Base-by-base conservation (phyloP, 2,329 filamentous ascomycete genomes). In the Calonectria pseudoreteaudii region DNA sequence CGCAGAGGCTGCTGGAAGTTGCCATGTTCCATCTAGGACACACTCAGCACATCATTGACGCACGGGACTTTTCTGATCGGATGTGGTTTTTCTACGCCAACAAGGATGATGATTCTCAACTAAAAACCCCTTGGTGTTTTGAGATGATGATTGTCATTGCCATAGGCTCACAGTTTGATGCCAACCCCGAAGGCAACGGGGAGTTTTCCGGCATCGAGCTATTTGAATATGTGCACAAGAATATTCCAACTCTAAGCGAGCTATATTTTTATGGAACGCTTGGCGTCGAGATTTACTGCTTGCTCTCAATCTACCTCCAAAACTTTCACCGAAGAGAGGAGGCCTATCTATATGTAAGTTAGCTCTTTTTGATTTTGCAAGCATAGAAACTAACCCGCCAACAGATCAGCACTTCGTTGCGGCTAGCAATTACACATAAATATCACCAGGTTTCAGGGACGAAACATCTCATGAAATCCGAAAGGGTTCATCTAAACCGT, bases 391-490 rank as follows among this genome's bases (percentile, higher is more conserved):
- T 70, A 8, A 2, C n/a, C 0, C 7, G 1, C 4, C 0, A 20
- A 2, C 11, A 81, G 80, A 81, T 80, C 0, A 82, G 81, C 66
- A 82, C 79, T 53, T 79, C 80, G 3, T 74, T 82, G 70, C 75
- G 78, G 3, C 66, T 82, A 0, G 80, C 81, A 56, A 75, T 82
- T 7, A 77, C 81, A 1, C 81, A 82, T 69, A 81, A 75, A 11
- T 82, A 81, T 44, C 80, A 82, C 30, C 78, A 81, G 50, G 75
- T 80, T 20, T 80, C 78, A 11, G 78, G 78, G 44, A 80, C 78
- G 3, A 75, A 77, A 30, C 78, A 80, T 20, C 41, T 80, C 36
- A 80, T 80, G 75, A 79, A 80, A 52, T 80, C 78, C 8, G 78
- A 80, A 34, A 77, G 76, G 56, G 77, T 80, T 11, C 71, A 73